Evolutionary conservation across 129 eudicot species (phyloP).

Genomic region (Tagetes erecta): DNA sequence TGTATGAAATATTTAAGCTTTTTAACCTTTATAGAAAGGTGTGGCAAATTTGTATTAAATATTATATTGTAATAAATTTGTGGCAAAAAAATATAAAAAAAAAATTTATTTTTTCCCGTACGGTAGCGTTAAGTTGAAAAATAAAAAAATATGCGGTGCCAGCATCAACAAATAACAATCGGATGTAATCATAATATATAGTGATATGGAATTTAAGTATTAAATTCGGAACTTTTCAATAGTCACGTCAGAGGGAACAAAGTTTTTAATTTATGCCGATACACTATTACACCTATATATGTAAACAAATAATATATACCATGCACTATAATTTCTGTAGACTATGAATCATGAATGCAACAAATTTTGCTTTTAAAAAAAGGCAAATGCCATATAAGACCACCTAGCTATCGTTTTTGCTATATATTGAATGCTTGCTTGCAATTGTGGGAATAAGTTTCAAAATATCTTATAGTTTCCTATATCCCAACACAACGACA

Average conservation of each 20-base stretch:
- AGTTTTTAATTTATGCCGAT: conserved; percentile 13
- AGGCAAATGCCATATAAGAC: conserved; percentile 6
- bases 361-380: conserved; percentile 6
- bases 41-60: too few species aligned
- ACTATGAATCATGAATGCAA: conserved; percentile 8
- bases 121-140: too few species aligned
- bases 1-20: too few species aligned
- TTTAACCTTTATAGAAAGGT: too few species aligned
- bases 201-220: conserved; percentile 6
- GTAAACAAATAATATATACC: conserved; percentile 30
- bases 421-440: conserved; percentile 24
- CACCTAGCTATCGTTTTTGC: background rate
- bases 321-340: conserved; percentile 22
- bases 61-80: too few species aligned
- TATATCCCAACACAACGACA: too few species aligned
- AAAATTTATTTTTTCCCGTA: too few species aligned
- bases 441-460: background rate
- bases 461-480: too few species aligned
- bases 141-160: too few species aligned
- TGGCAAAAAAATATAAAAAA: too few species aligned
- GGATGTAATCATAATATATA: background rate
- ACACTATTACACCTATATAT: conserved; percentile 15
- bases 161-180: too few species aligned
- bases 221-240: background rate
- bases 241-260: conserved; percentile 28